phyloP scores from a whole-genome alignment of 805 yeast species.

The Starmerella cellae region DNA sequence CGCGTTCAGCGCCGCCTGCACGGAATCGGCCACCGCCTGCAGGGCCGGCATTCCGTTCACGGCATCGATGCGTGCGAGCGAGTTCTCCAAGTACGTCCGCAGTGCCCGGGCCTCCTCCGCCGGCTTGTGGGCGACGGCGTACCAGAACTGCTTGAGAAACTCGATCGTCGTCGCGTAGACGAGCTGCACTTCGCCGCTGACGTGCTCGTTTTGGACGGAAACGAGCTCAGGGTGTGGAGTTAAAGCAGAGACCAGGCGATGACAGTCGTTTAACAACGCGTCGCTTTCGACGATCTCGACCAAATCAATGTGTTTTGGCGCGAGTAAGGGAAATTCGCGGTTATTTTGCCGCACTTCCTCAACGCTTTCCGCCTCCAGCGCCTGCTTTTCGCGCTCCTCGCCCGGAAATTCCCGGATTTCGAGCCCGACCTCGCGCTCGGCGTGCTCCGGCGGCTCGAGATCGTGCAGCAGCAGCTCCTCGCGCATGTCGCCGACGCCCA shows the following conservation, averaged over 20 bases:
- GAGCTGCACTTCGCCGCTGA: constrained; percentile 33
- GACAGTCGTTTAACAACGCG: constrained; percentile 15
- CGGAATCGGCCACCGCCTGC: constrained; percentile 8
- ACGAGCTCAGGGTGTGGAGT: constrained; percentile 6
- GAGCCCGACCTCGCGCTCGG: constrained; percentile 10
- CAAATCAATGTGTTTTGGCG: not conserved
- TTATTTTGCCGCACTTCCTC: not conserved
- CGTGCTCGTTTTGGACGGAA: constrained; percentile 1
- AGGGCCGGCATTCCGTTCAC: constrained; percentile 4
- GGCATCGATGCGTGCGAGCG: constrained; percentile 15
- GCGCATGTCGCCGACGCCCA: constrained; percentile 11
- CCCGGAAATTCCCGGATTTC: not conserved
- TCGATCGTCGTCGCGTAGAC: constrained; percentile 64
- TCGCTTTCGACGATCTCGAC: constrained; percentile 36
- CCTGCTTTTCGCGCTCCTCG: not conserved
- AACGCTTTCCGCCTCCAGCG: not conserved
- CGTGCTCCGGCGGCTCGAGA: constrained; percentile 14
- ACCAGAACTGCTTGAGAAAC: constrained; percentile 64
- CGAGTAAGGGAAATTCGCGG: not conserved
- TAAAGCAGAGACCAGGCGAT: constrained; percentile 4
- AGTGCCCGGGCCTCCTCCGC: constrained; percentile 28
- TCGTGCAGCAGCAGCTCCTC: constrained; percentile 23
- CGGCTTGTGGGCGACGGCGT: constrained; percentile 7
- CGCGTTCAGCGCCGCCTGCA: constrained; percentile 10
- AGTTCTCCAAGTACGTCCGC: constrained; percentile 9